Evolutionary conservation across 768 basidiomycete species (phyloP), one percentile per base, ranked within the genome.

Genomic region (Boletus insuetus): DNA sequence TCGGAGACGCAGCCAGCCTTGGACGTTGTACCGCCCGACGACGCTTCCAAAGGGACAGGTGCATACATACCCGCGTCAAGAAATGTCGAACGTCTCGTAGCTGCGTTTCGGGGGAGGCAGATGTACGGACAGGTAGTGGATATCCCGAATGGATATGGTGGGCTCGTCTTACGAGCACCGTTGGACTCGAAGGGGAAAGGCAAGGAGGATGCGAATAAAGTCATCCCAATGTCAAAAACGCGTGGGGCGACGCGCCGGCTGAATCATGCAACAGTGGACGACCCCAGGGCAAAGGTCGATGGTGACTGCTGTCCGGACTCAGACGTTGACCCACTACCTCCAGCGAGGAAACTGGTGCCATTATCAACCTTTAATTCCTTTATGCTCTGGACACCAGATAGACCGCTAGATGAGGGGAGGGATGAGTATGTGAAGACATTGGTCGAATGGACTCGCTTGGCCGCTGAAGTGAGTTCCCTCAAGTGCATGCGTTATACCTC

Each of bases 381-480:
- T 59, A 80, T 81, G n/a, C 65, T 93, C 22, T 93, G 91, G 91
- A 77, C 84, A 54, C 79, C 86, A 5, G 91, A 93, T 68, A 78
- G 80, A 20, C 81, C 83, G 0, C 82, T 88, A 1, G 85, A 91
- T 56, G 84, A 83, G 49, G 81, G 78, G 4, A 76, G 72, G 39
- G 91, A 93, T 63, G 89, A 90, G 61, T 93, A 92, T 67, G 68
- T 79, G 44, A 77, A 87, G 16, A 73, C 85, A 3, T 64, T 93
- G 57, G 76, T 71, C 0, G 91, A 93, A 66, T 93, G 91, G 90
- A 82, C 82, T 38, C 73, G 59, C 20, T 71, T 92, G 26, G 79
- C 87, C 14, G 71, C 77, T 22, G 81, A 86, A 77, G 91, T 90
- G 56, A 7, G 77, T 65, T 37, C 29, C 24, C 8, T 35, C 35